A percentile compares a stretch with the other conserved stretches of the same genome.
Evolutionary conservation across 306 rosid species (phyloP).

Genomic region (Ormosia semicastrata): DNA sequence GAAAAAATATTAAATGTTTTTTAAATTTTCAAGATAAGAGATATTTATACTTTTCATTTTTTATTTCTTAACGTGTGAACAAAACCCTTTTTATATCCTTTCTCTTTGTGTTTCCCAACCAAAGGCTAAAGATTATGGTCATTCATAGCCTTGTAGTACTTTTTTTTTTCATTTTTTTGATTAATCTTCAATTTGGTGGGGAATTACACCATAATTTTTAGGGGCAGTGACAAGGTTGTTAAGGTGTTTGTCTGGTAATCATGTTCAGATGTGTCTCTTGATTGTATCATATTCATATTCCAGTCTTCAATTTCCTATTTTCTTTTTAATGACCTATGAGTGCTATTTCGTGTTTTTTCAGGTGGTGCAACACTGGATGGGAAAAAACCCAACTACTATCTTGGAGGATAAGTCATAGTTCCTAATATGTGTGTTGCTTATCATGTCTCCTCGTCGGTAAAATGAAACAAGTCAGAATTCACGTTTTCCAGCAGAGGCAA

Average conservation of each 20-base stretch:
- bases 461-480: slow-evolving; percentile 15
- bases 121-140: background rate
- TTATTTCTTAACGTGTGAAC: no score
- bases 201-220: background rate
- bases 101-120: background rate
- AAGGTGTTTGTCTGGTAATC: background rate
- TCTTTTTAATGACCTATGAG: background rate
- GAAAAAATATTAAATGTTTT: no score
- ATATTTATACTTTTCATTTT: no score
- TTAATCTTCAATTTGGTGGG: background rate
- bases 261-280: background rate
- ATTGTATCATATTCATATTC: background rate
- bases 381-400: background rate
- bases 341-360: background rate
- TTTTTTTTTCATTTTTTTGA: background rate
- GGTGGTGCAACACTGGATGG: slow-evolving; percentile 3
- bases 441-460: background rate
- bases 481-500: background rate
- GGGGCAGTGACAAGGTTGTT: background rate
- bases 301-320: background rate
- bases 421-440: background rate
- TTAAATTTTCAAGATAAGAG: no score
- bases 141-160: background rate
- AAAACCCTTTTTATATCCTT: background rate
- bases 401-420: background rate